Evolutionary conservation across 495 filamentous ascomycete genomes (phyloP).

Genomic region (Lepraria neglecta): DNA sequence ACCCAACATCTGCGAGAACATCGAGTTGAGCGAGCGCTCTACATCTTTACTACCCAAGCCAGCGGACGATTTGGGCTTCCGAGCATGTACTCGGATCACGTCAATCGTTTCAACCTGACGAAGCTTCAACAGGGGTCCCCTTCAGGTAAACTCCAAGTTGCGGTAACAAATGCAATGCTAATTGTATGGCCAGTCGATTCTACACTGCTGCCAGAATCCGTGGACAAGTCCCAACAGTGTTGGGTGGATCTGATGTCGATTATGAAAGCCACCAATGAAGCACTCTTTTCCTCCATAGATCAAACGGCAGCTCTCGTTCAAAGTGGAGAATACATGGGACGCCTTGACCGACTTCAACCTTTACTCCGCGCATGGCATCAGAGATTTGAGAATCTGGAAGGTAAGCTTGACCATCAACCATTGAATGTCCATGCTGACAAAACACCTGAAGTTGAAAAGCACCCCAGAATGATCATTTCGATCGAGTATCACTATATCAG

Average conservation of each 20-base stretch:
- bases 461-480: constrained; percentile 74
- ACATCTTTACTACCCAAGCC: constrained; percentile 86
- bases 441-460: constrained; percentile 53
- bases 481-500: constrained; percentile 89
- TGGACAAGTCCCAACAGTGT: constrained; percentile 68
- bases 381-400: constrained; percentile 61
- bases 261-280: constrained; percentile 80
- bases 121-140: constrained; percentile 14
- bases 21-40: constrained; percentile 74
- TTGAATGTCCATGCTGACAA: constrained; percentile 22
- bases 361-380: constrained; percentile 67
- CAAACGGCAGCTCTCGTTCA: constrained; percentile 82
- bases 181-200: constrained; percentile 32
- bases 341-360: constrained; percentile 75
- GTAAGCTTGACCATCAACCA: constrained; percentile 27
- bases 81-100: constrained; percentile 76
- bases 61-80: constrained; percentile 89
- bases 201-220: constrained; percentile 51
- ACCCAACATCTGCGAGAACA: constrained; percentile 50
- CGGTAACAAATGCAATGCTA: not conserved
- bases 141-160: constrained; percentile 11
- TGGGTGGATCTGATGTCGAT: constrained; percentile 88
- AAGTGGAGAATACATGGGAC: constrained; percentile 68
- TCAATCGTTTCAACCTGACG: constrained; percentile 32
- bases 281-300: constrained; percentile 73